Conservation (phyloP, 176 grass and related monocot genomes). For the Metroxylon sagu region DNA sequence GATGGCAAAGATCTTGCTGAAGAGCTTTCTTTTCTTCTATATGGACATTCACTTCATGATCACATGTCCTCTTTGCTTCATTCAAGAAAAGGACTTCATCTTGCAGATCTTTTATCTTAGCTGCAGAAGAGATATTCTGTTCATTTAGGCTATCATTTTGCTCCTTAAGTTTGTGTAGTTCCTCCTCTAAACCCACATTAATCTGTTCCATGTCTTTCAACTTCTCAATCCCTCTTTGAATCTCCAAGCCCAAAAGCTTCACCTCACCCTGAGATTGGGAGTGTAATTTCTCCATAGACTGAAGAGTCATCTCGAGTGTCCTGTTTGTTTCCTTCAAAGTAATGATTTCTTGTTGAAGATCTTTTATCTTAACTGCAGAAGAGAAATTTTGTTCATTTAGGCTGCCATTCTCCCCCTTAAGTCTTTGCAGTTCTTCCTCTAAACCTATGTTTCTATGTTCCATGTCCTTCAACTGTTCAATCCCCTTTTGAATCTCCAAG, state of each 20-base stretch:
- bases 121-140: background rate
- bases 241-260: slow-evolving; percentile 40
- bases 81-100: slow-evolving; percentile 7
- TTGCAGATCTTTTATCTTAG: slow-evolving; percentile 9
- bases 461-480: slow-evolving; percentile 35
- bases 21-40: slow-evolving; percentile 10
- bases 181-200: slow-evolving; percentile 41
- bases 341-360: slow-evolving; percentile 6
- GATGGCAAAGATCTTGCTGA: slow-evolving; percentile 4
- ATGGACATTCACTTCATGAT: slow-evolving; percentile 10
- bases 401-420: slow-evolving; percentile 39
- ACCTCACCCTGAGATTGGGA: slow-evolving; percentile 41
- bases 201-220: slow-evolving; percentile 33
- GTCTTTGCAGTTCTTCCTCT: slow-evolving; percentile 45
- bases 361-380: slow-evolving; percentile 1
- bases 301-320: slow-evolving; percentile 14
- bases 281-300: slow-evolving; percentile 31
- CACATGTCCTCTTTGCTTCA: slow-evolving; percentile 6
- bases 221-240: slow-evolving; percentile 37
- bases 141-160: slow-evolving; percentile 22
- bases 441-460: slow-evolving; percentile 38
- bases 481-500: slow-evolving; percentile 37
- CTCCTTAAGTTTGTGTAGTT: slow-evolving; percentile 52
- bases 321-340: slow-evolving; percentile 5
- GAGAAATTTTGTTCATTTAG: slow-evolving; percentile 12